Percentiles rank a stretch among this genome's conserved stretches.
These are phyloP conservation scores for Yarrowia phangngaensis DNA, from an alignment of 805 yeast genomes.

Conservation along the genomic window DNA sequence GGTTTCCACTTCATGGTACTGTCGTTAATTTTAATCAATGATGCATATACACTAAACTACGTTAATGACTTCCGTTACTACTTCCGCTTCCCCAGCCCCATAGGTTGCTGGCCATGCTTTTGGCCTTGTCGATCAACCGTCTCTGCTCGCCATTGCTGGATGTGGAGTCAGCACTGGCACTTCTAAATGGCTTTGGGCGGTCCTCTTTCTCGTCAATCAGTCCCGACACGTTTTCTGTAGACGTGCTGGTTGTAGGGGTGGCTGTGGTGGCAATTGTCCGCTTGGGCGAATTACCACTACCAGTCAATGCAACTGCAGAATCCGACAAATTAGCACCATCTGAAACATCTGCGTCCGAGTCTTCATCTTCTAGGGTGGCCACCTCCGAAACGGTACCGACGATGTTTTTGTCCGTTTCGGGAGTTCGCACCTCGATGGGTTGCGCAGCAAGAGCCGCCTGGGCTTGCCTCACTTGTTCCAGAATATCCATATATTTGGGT, in stretches of 20 bases:
- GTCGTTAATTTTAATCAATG: too few relatives aligned
- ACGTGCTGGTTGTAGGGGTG: constrained; percentile 21
- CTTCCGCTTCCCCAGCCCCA: constrained; percentile 18
- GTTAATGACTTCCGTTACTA: constrained; percentile 3
- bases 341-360: constrained; percentile 1
- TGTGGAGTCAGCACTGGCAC: constrained; percentile 18
- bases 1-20: too few relatives aligned
- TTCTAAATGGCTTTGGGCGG: constrained; percentile 21
- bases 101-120: constrained; percentile 14
- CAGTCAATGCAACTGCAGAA: too few relatives aligned
- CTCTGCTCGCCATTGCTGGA: constrained; percentile 9
- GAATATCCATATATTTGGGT: constrained; percentile 21
- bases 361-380: constrained; percentile 6
- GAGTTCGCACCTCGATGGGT: constrained; percentile 19
- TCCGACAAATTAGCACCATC: neutral
- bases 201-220: constrained; percentile 23
- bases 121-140: constrained; percentile 22
- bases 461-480: constrained; percentile 25
- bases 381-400: constrained; percentile 17
- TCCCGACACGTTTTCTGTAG: constrained; percentile 19
- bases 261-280: constrained; percentile 19
- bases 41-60: too few relatives aligned
- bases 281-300: constrained; percentile 13
- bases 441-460: constrained; percentile 24
- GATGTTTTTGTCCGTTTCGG: constrained; percentile 14